A percentile compares a stretch with the other conserved stretches of the same genome.
Conservation (phyloP, 495 filamentous ascomycete species). For the Apodospora peruviana region DNA sequence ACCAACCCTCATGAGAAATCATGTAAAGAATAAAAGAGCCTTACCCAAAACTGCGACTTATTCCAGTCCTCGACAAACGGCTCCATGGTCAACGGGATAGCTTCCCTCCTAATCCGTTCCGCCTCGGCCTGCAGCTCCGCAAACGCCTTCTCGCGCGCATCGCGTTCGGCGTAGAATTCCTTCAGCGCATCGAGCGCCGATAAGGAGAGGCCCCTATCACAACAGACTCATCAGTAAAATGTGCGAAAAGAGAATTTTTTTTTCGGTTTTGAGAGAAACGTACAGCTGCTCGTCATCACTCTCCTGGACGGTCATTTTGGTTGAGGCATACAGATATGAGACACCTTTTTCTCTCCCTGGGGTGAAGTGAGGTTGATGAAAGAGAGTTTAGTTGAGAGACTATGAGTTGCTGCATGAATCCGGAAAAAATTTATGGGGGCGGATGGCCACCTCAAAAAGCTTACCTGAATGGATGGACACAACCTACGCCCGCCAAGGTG, state of each 20-base stretch:
- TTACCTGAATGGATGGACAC: no score
- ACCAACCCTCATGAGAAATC: neutral
- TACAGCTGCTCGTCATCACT: conserved; percentile 40
- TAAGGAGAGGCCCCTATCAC: conserved; percentile 49
- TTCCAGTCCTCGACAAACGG: conserved; percentile 79
- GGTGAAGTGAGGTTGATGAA: no score
- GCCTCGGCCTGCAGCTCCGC: conserved; percentile 50
- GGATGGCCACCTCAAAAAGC: no score
- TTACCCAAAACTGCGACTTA: conserved; percentile 71
- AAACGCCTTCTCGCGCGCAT: conserved; percentile 55
- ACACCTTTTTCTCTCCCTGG: no score
- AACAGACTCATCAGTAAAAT: neutral
- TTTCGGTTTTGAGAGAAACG: conserved; percentile 6
- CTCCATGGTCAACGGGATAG: conserved; percentile 55
- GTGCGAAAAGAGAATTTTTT: neutral
- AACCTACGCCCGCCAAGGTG: no score
- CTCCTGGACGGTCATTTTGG: conserved; percentile 22
- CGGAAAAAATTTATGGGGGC: no score
- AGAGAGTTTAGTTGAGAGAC: no score
- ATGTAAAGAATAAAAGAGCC: conserved; percentile 7
- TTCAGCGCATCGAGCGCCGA: conserved; percentile 58
- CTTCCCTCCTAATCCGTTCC: conserved; percentile 23
- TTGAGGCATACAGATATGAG: neutral
- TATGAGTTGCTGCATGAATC: no score
- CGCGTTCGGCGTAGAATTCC: conserved; percentile 64